These are phyloP conservation scores for Gynandropsis gynandra DNA, from an alignment of 345 rosid species.

Conservation along the genomic window DNA sequence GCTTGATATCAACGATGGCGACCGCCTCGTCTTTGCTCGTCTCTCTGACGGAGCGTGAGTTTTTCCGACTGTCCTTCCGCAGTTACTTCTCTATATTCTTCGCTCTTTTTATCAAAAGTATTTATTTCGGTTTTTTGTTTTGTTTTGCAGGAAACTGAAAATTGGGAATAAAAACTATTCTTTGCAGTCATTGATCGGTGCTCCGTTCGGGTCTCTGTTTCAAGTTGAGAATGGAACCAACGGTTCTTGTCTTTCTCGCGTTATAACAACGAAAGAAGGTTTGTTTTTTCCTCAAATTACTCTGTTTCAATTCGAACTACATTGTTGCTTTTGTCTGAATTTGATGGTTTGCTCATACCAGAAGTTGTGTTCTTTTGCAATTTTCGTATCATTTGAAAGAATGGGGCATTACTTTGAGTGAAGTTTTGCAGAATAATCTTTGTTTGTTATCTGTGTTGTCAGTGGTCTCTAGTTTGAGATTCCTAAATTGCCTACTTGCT, in stretches of 20 bases:
- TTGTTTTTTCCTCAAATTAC: slow-evolving; percentile 11
- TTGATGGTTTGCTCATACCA: neutral
- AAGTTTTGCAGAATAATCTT: neutral
- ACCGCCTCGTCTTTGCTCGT: slow-evolving; percentile 87
- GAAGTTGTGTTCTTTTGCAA: neutral
- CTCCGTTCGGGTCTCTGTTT: slow-evolving; percentile 76
- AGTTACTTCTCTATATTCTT: neutral
- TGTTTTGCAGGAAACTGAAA: slow-evolving; percentile 45
- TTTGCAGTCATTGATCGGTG: slow-evolving; percentile 68
- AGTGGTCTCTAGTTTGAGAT: no score
- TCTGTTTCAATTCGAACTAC: slow-evolving; percentile 2
- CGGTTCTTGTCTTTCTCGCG: slow-evolving; percentile 47
- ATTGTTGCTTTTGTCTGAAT: neutral
- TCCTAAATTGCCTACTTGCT: no score
- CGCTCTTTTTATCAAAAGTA: neutral
- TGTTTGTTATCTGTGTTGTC: neutral
- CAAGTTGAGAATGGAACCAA: slow-evolving; percentile 63
- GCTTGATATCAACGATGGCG: slow-evolving; percentile 96
- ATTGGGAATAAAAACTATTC: slow-evolving; percentile 63
- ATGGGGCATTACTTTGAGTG: neutral
- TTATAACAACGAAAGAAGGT: slow-evolving; percentile 50
- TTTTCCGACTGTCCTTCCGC: neutral
- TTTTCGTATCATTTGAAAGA: neutral
- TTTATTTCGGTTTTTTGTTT: neutral
- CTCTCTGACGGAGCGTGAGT: slow-evolving; percentile 75